Evolutionary conservation across 768 basidiomycete species (phyloP), one percentile per base, ranked within the genome.

Genomic region (Tulasnella sp.): DNA sequence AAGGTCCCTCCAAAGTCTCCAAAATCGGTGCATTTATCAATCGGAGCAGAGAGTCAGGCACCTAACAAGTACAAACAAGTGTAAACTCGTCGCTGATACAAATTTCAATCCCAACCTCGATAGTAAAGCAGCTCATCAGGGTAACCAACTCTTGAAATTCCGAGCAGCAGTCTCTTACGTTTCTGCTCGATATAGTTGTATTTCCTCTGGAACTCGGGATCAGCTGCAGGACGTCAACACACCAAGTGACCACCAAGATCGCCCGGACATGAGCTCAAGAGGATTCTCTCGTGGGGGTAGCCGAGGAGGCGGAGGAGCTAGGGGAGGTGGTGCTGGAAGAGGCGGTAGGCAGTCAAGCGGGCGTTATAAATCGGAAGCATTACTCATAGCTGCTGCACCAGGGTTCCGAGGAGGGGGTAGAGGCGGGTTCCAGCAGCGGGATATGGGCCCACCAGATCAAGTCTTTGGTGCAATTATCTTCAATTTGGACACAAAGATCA

Each of bases 371-470:
- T 14, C 7, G 62, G 62, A 19, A 9, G 27, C 27, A 36, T 4
- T 36, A 14, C 31, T 68, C 27, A 68, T 62, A 10, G 42, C 24
- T 27, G 14, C 46, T 71, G 40, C 46, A 8, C 12, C 31, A 42
- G 44, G 75, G 27, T 39, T 39, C 56, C 38, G 34, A 77, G 75
- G 76, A 87, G 89, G 88, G 10, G 90, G 90, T n/a, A 87, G 93
- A 14, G 92, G 93, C 56, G 92, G 92, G 71, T 92, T 90, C 82
- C 88, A 90, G 81, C 92, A 91, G 80, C 88, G 92, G 68, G 93
- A 95, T 83, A 80, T 86, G 24, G 94, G 94, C 14, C 94, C 94
- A 83, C 94, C 94, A 72, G 93, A 94, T 71, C 89, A 88, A 74
- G 93, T 95, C 27, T 84, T 94, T 58, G 94, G 94, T 92, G 82